These are phyloP conservation scores for Paecilomyces dactylethromorphus DNA, from an alignment of 2,329 filamentous ascomycete genomes.

Conservation along the genomic window DNA sequence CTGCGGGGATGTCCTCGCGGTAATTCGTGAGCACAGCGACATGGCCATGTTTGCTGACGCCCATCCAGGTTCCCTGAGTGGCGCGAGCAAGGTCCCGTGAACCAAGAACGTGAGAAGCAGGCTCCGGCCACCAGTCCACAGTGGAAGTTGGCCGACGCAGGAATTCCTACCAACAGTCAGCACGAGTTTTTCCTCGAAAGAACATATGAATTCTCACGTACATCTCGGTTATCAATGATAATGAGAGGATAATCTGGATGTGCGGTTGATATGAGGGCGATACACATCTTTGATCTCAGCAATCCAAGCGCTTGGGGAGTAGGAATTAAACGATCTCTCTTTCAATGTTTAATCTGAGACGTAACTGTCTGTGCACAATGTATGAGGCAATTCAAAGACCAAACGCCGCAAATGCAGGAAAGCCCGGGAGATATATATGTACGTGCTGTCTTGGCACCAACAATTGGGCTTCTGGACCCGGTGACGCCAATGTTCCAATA, in stretches of 20 bases:
- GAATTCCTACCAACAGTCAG: constrained; percentile 47
- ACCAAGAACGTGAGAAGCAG: constrained; percentile 50
- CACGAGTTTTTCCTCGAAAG: background rate
- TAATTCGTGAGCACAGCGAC: constrained; percentile 60
- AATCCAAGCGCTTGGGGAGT: background rate
- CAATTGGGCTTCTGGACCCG: background rate
- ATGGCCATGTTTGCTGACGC: constrained; percentile 54
- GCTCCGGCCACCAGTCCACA: constrained; percentile 54
- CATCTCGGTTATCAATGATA: constrained; percentile 71
- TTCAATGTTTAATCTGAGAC: background rate
- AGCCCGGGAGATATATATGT: background rate
- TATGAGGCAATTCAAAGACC: background rate
- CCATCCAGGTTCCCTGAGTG: constrained; percentile 59
- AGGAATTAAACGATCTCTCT: background rate
- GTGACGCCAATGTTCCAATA: background rate
- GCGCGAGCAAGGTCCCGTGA: constrained; percentile 56
- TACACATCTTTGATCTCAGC: constrained; percentile 58
- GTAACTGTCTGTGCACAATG: background rate
- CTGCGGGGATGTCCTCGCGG: constrained; percentile 46
- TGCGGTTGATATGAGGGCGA: constrained; percentile 66
- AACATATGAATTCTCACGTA: constrained; percentile 17
- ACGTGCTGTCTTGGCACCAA: background rate
- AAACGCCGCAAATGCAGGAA: background rate
- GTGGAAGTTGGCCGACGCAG: constrained; percentile 54
- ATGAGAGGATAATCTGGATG: constrained; percentile 71